These are phyloP conservation scores for Entomortierella lignicola DNA, from an alignment of 192 early-diverging fungal genomes.

Conservation along the genomic window DNA sequence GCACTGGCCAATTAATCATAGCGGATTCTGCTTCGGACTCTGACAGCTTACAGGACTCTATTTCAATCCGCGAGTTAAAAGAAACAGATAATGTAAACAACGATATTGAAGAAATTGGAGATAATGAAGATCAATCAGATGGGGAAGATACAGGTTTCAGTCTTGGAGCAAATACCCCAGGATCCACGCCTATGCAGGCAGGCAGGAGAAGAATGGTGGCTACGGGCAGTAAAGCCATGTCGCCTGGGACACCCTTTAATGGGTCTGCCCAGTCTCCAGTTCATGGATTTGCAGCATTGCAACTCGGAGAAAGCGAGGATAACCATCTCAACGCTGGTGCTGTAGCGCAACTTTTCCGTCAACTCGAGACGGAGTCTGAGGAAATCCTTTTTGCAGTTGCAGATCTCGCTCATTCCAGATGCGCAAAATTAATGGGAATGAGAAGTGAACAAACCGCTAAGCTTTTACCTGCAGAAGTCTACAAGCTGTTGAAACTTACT, in stretches of 20 bases:
- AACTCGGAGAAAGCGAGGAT: constrained; percentile 26
- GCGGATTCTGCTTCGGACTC: constrained; percentile 26
- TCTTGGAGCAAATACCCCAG: constrained; percentile 37
- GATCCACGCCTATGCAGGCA: constrained; percentile 29
- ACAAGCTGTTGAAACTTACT: constrained; percentile 80
- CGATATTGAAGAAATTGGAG: constrained; percentile 16
- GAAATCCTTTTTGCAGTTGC: constrained; percentile 83
- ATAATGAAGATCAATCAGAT: constrained; percentile 26
- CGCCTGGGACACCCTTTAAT: constrained; percentile 13
- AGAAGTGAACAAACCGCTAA: constrained; percentile 91
- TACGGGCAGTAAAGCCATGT: constrained; percentile 1
- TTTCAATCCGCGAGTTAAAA: constrained; percentile 30
- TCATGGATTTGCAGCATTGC: constrained; percentile 24
- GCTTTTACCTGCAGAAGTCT: constrained; percentile 89
- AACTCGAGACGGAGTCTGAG: constrained; percentile 74
- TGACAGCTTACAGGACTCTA: constrained; percentile 35
- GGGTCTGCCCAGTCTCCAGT: constrained; percentile 11
- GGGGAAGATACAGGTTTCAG: constrained; percentile 36
- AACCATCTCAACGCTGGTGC: constrained; percentile 21
- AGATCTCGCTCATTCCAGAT: constrained; percentile 88
- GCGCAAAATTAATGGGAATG: constrained; percentile 87
- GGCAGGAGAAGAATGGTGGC: constrained; percentile 9
- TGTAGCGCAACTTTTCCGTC: constrained; percentile 49
- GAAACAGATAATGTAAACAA: constrained; percentile 11
- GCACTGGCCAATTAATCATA: constrained; percentile 44